Evolutionary conservation across 441 rosid genomes (phyloP), one percentile per base, ranked within the genome.

Genomic region (Gossypium aridum): DNA sequence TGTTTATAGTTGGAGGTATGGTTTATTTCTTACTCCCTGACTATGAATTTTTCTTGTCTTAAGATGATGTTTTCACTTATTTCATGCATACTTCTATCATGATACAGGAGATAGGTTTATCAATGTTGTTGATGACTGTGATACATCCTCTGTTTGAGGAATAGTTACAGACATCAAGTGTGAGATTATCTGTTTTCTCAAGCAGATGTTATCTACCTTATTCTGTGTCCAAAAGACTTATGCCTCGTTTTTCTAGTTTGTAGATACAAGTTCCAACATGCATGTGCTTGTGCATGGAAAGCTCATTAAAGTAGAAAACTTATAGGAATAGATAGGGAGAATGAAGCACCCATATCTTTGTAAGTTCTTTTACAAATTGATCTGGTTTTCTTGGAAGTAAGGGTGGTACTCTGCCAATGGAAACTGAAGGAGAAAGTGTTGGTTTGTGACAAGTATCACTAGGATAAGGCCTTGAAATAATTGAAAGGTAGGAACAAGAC

Each of bases 1-100:
- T 96, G 79, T 94, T 94, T 85, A 82, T 94, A 77, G 88, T 96
- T 59, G 99, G 98, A 92, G 99, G 99, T 91, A 92, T 77, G 85
- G 7, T 64, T 77, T 64, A 37, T 77, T 80, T 72, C 75, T 63
- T 61, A 3, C 39, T 13, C 65, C 13, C 13, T 4, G 14, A 31
- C 62, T 61, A 26, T 69, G 49, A 54, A 9, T 63, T 51, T 59
- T 62, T 73, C 47, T 49, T 43, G 7, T 71, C 34, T 7, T 62
- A 7, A 39, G 57, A 47, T 64, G 16, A 71, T 74, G 12, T 63
- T 62, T 62, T 73, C 6, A 8, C 49, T 63, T 47, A 34, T 20
- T 71, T 57, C 28, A 57, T 57, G 19, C 10, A 31, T 14, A 53
- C 13, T 53, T 51, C 43, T 68, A 9, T 51, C 14, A 68, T 1